Conservation (phyloP, 106 monocot genomes). For the Iris macrosiphon region DNA sequence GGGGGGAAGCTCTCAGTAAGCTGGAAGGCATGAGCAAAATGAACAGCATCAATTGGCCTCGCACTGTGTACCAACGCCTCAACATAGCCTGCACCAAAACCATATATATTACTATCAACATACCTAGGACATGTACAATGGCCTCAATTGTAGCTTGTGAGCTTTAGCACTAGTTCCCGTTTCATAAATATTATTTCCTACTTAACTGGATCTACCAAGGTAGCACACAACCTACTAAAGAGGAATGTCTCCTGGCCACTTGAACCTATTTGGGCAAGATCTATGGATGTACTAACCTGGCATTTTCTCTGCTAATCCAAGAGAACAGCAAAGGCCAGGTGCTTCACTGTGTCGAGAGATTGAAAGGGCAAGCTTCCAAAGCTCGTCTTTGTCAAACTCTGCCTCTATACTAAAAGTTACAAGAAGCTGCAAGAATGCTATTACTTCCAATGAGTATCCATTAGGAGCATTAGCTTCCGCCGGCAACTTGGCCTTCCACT, state of each 20-base stretch:
- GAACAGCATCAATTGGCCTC: slow-evolving; percentile 51
- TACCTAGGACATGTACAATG: background rate
- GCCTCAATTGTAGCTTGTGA: background rate
- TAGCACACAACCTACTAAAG: background rate
- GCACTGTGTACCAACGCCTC: slow-evolving; percentile 25
- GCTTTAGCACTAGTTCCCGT: too few species aligned
- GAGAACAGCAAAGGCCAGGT: slow-evolving; percentile 52
- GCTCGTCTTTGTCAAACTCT: slow-evolving; percentile 63
- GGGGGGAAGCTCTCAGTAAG: slow-evolving; percentile 39
- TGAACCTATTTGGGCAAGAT: too few species aligned
- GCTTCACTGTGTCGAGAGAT: slow-evolving; percentile 53
- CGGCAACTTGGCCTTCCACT: slow-evolving; percentile 60
- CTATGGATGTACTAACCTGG: slow-evolving; percentile 85
- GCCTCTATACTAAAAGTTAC: slow-evolving; percentile 45
- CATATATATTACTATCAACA: background rate
- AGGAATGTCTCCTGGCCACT: background rate
- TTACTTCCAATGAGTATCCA: slow-evolving; percentile 65
- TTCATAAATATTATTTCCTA: too few species aligned
- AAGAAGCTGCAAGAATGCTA: slow-evolving; percentile 65
- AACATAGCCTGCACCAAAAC: slow-evolving; percentile 22
- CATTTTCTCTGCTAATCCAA: slow-evolving; percentile 57
- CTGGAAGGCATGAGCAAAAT: slow-evolving; percentile 38
- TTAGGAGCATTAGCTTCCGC: slow-evolving; percentile 38
- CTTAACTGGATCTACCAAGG: background rate
- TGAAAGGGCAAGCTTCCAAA: slow-evolving; percentile 62